Percentiles rank a stretch among this genome's conserved stretches.
phyloP scores from a whole-genome alignment of 108 stramenopile genomes.

The Epipyxis sp. region DNA sequence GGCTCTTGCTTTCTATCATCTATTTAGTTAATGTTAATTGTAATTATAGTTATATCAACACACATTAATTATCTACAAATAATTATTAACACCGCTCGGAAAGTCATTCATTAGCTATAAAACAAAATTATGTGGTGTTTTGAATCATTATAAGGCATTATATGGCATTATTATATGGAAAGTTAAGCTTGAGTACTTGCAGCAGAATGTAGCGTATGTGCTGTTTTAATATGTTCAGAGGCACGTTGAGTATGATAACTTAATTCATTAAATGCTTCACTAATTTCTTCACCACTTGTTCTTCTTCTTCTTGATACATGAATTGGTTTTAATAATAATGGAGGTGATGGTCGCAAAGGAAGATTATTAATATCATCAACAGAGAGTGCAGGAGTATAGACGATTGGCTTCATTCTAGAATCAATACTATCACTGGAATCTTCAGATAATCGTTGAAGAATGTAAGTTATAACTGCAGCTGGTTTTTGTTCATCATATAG shows the following conservation, averaged over 20 bases:
- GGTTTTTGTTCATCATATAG: not conserved
- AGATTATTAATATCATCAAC: not conserved
- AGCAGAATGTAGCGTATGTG: too few species aligned
- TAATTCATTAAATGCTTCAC: too few species aligned
- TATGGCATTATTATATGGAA: too few species aligned
- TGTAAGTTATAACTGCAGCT: not conserved
- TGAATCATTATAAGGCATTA: too few species aligned
- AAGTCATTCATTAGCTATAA: not conserved
- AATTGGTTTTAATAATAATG: not conserved
- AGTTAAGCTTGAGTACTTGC: too few species aligned
- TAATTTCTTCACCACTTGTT: slow-evolving; percentile 16
- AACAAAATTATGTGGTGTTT: too few species aligned
- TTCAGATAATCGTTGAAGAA: not conserved
- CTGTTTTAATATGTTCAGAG: too few species aligned
- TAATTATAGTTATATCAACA: not conserved
- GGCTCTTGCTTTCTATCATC: too few species aligned
- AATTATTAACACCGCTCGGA: not conserved
- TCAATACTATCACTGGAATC: not conserved
- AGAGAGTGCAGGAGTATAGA: not conserved
- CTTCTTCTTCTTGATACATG: not conserved
- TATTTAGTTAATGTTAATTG: not conserved
- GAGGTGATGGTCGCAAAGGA: not conserved
- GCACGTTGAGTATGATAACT: too few species aligned
- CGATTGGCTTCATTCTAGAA: not conserved
- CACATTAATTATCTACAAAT: not conserved